Evolutionary conservation across 345 rosid genomes (phyloP).

Genomic region (Salix dunnii): DNA sequence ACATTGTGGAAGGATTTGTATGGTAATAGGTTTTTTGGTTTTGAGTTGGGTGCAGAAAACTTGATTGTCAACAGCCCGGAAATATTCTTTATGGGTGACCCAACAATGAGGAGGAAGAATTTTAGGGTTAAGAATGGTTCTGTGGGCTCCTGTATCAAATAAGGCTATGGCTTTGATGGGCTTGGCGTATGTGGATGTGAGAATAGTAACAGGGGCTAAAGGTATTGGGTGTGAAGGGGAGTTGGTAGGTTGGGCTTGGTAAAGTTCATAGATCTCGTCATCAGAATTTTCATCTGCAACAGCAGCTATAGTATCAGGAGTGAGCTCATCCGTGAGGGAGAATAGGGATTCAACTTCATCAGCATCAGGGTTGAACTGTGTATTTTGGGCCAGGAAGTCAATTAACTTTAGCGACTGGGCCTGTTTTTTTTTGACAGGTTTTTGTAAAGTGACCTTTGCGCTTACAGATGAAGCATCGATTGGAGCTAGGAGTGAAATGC

Average conservation of each 20-base stretch:
- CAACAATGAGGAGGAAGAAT: not conserved
- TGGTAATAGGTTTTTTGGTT: too few relatives aligned
- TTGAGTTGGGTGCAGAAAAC: not conserved
- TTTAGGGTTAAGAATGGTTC: not conserved
- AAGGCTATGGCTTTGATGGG: not conserved
- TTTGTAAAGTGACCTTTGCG: not conserved
- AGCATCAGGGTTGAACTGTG: too few relatives aligned
- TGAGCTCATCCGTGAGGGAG: not conserved
- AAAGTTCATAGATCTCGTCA: not conserved
- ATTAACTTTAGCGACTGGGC: not conserved
- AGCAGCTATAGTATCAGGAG: not conserved
- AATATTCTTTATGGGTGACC: not conserved
- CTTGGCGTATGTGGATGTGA: not conserved
- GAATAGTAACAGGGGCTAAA: not conserved
- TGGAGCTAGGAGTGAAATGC: not conserved
- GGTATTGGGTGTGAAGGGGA: too few relatives aligned
- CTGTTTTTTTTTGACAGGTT: not conserved
- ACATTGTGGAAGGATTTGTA: too few relatives aligned
- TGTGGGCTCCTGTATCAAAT: not conserved
- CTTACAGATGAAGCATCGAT: too few relatives aligned
- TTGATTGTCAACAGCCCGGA: not conserved
- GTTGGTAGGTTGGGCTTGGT: too few relatives aligned
- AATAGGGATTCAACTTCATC: not conserved
- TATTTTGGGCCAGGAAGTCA: too few relatives aligned
- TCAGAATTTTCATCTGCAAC: not conserved